Evolutionary conservation across 257 asterid genomes (phyloP).

Genomic region (Rubia yunnanensis): DNA sequence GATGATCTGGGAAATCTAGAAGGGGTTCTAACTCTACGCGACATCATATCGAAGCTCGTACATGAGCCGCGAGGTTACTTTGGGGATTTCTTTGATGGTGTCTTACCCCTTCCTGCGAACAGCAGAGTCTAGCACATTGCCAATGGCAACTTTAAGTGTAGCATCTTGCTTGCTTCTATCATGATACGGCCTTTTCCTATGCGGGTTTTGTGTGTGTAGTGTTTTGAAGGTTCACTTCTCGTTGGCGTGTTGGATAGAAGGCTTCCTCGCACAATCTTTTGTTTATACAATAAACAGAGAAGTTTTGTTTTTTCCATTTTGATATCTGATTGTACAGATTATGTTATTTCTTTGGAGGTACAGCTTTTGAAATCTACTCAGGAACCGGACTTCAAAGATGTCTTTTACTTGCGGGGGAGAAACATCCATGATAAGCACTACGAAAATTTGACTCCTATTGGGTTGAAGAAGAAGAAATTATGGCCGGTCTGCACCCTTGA

Average conservation of each 20-base stretch:
- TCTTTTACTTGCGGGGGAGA: too few relatives aligned
- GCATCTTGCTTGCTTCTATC: not conserved
- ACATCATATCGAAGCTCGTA: slow-evolving; percentile 87
- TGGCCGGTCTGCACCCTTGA: too few relatives aligned
- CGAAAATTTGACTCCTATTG: too few relatives aligned
- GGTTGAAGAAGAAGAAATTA: too few relatives aligned
- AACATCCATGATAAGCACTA: not conserved
- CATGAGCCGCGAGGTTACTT: slow-evolving; percentile 98
- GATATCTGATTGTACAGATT: too few relatives aligned
- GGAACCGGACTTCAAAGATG: too few relatives aligned
- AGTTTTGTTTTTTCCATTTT: not conserved
- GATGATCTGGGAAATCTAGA: slow-evolving; percentile 65
- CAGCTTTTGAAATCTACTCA: not conserved
- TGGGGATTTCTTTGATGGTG: slow-evolving; percentile 98
- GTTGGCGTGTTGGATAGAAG: not conserved
- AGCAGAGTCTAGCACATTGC: slow-evolving; percentile 64
- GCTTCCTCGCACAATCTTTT: not conserved
- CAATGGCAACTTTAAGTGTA: not conserved
- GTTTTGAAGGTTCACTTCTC: not conserved
- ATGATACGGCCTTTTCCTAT: not conserved
- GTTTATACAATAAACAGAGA: not conserved
- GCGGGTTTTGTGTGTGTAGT: not conserved
- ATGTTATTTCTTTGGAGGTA: too few relatives aligned
- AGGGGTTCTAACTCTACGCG: slow-evolving; percentile 86
- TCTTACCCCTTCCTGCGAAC: slow-evolving; percentile 80